Evolutionary conservation across 768 basidiomycete genomes (phyloP).

Genomic region (Hysterangium stoloniferum): DNA sequence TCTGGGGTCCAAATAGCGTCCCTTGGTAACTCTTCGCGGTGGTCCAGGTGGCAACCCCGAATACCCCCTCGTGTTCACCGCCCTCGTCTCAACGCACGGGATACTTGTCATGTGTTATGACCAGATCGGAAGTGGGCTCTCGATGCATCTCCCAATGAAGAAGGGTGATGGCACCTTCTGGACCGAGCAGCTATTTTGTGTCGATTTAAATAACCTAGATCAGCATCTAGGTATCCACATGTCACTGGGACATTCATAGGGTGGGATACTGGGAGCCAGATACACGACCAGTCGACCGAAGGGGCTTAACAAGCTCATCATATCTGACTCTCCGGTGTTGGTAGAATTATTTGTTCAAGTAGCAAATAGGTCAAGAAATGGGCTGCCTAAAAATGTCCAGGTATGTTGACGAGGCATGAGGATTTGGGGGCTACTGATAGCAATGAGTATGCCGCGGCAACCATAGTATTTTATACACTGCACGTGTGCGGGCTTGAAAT

Average conservation of each 20-base stretch:
- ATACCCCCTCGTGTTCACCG: conserved; percentile 5
- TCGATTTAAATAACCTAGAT: conserved; percentile 12
- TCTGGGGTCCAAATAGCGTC: not conserved
- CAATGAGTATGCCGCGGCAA: conserved; percentile 8
- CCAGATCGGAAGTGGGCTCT: conserved; percentile 13
- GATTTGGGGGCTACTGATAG: conserved; percentile 1
- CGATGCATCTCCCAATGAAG: conserved; percentile 13
- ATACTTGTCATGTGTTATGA: conserved; percentile 14
- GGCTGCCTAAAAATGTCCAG: conserved; percentile 9
- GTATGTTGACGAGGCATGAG: conserved; percentile 6
- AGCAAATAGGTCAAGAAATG: conserved; percentile 1
- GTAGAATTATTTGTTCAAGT: conserved; percentile 7
- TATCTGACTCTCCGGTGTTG: conserved; percentile 3
- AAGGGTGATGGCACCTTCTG: conserved; percentile 12
- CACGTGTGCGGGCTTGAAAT: conserved; percentile 3
- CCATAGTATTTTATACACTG: conserved; percentile 4
- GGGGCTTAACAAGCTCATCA: conserved; percentile 11
- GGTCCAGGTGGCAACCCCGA: conserved; percentile 6
- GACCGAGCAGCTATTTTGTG: conserved; percentile 11
- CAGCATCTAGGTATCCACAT: conserved; percentile 9
- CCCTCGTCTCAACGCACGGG: not conserved
- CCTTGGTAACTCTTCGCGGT: conserved; percentile 12
- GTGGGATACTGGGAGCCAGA: conserved; percentile 10
- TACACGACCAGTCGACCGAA: conserved; percentile 3
- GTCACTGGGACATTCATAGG: conserved; percentile 12